Percentiles rank a stretch among this genome's conserved stretches.
Conservation (phyloP, 2,329 filamentous ascomycete genomes). For the Cercospora janseana region DNA sequence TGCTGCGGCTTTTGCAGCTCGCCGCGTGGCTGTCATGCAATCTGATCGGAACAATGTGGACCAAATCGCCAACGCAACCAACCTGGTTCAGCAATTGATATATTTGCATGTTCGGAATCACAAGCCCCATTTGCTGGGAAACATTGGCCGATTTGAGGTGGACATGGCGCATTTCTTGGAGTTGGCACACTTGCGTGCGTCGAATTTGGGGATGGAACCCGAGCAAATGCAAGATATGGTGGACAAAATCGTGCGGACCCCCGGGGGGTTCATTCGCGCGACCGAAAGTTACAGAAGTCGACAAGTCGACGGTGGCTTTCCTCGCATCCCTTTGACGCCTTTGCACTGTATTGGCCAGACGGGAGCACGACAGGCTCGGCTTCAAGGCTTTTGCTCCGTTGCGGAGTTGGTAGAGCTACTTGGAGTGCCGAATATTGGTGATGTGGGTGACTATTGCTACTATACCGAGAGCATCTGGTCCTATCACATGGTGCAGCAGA, state of each 20-base stretch:
- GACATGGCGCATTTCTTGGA: neutral
- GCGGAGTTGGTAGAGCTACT: slow-evolving; percentile 8
- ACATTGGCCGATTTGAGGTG: neutral
- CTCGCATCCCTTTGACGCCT: slow-evolving; percentile 8
- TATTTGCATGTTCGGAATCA: neutral
- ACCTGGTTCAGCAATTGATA: neutral
- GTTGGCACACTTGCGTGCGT: neutral
- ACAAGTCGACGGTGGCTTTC: slow-evolving; percentile 1
- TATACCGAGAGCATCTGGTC: slow-evolving; percentile 1
- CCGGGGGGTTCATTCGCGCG: neutral
- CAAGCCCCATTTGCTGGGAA: neutral
- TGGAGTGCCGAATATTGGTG: slow-evolving; percentile 6
- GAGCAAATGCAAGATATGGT: neutral
- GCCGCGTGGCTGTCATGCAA: neutral
- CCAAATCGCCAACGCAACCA: neutral
- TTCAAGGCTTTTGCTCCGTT: slow-evolving; percentile 9
- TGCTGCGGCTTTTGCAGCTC: slow-evolving; percentile 8
- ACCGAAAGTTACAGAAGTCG: neutral
- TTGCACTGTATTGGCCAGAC: neutral
- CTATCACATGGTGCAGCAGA: slow-evolving; percentile 7
- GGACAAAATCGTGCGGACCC: neutral
- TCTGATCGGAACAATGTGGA: neutral
- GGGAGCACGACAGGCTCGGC: neutral
- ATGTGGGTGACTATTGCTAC: neutral
- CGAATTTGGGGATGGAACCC: neutral